A percentile compares a stretch with the other conserved stretches of the same genome.
Evolutionary conservation across 257 asterid genomes (phyloP).

Genomic region (Fraxinus pennsylvanica): DNA sequence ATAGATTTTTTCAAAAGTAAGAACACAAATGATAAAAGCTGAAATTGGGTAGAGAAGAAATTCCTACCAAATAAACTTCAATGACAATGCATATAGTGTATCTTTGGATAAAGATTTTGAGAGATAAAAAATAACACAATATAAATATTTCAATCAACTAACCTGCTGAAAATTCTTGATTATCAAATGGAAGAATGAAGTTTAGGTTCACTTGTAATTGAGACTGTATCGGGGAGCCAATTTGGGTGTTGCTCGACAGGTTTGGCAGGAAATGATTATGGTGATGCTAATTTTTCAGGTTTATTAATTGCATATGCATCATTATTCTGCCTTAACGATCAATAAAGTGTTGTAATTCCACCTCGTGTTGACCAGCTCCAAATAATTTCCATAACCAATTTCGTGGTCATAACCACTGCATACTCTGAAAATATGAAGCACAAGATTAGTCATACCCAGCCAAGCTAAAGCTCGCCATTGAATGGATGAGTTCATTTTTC

Average conservation of each 20-base stretch:
- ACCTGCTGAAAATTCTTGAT: constrained; percentile 61
- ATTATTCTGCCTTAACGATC: constrained; percentile 76
- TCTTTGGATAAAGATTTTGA: neutral
- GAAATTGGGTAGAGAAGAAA: too few relatives aligned
- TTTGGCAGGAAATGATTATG: constrained; percentile 45
- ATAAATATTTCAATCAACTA: constrained; percentile 1
- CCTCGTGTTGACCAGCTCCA: constrained; percentile 59
- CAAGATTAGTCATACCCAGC: constrained; percentile 7
- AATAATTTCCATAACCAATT: constrained; percentile 73
- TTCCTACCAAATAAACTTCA: neutral
- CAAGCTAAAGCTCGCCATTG: too few relatives aligned
- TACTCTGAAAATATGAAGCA: constrained; percentile 41
- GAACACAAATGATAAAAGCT: too few relatives aligned
- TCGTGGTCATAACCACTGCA: constrained; percentile 83
- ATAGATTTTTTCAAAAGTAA: too few relatives aligned
- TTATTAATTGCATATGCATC: constrained; percentile 71
- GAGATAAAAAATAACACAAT: neutral
- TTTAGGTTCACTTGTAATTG: constrained; percentile 47
- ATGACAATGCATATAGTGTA: neutral
- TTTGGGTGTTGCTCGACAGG: constrained; percentile 38
- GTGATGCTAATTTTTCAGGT: constrained; percentile 54
- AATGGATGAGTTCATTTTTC: neutral
- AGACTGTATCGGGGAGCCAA: constrained; percentile 49
- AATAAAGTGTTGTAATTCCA: constrained; percentile 72
- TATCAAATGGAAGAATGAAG: constrained; percentile 30